These are phyloP conservation scores for Durio zibethinus DNA, from an alignment of 345 rosid species.

Conservation along the genomic window DNA sequence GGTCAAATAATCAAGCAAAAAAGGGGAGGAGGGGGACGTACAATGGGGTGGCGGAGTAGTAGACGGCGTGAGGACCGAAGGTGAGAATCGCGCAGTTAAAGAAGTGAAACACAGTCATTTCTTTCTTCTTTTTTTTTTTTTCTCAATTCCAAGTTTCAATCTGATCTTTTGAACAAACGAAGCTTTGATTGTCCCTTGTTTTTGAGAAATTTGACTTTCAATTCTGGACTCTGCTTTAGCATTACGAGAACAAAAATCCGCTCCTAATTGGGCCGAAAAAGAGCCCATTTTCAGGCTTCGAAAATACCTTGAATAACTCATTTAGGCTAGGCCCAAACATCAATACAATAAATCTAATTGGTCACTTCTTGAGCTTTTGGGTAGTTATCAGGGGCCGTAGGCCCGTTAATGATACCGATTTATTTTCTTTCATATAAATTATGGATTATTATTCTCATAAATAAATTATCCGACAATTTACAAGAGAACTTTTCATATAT, in stretches of 20 bases:
- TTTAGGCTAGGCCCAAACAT: neutral
- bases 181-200: neutral
- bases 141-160: neutral
- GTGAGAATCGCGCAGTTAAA: slow-evolving; percentile 99
- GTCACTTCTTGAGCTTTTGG: too few relatives aligned
- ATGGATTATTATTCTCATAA: too few relatives aligned
- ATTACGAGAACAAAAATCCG: too few relatives aligned
- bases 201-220: too few relatives aligned
- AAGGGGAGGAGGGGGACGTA: slow-evolving; percentile 27
- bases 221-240: neutral
- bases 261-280: neutral
- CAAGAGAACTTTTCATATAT: too few relatives aligned
- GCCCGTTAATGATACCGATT: too few relatives aligned
- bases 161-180: neutral
- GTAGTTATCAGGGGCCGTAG: too few relatives aligned
- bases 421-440: too few relatives aligned
- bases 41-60: slow-evolving; percentile 98
- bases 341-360: too few relatives aligned
- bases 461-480: too few relatives aligned
- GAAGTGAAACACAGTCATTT: slow-evolving; percentile 93
- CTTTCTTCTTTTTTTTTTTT: neutral
- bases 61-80: slow-evolving; percentile 98
- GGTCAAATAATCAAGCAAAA: neutral
- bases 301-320: neutral
- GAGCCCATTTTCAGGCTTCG: neutral